phyloP scores from a whole-genome alignment of 2,329 filamentous ascomycete species.

The Hypoxylon sp. region DNA sequence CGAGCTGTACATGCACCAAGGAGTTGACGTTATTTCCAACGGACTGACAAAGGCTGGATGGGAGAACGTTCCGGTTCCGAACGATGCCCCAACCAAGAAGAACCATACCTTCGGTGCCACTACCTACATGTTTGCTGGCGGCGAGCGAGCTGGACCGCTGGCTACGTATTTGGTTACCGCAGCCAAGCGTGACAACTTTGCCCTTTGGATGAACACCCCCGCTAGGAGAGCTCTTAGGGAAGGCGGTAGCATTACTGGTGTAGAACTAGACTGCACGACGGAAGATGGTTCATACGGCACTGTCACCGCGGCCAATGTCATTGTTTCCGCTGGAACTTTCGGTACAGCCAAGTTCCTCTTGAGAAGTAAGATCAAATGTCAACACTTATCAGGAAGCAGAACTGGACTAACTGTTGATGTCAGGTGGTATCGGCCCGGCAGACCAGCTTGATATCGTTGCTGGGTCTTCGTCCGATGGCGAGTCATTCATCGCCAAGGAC shows the following conservation, averaged over 20 bases:
- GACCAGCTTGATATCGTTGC: slow-evolving; percentile 68
- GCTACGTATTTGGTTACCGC: slow-evolving; percentile 76
- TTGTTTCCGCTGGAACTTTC: slow-evolving; percentile 76
- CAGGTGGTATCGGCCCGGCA: slow-evolving; percentile 71
- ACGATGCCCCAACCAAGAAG: slow-evolving; percentile 70
- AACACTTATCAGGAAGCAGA: no score
- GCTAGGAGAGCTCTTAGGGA: slow-evolving; percentile 74
- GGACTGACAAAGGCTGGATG: slow-evolving; percentile 72
- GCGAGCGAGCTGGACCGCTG: slow-evolving; percentile 75
- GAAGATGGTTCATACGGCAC: slow-evolving; percentile 67
- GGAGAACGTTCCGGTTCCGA: slow-evolving; percentile 68
- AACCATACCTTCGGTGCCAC: slow-evolving; percentile 72
- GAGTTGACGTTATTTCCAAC: slow-evolving; percentile 70
- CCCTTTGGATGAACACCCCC: slow-evolving; percentile 73
- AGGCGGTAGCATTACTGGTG: slow-evolving; percentile 71
- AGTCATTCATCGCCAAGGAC: slow-evolving; percentile 61
- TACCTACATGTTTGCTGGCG: slow-evolving; percentile 74
- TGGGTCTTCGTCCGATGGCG: slow-evolving; percentile 59
- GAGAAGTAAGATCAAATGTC: slow-evolving; percentile 58
- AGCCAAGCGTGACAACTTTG: slow-evolving; percentile 71
- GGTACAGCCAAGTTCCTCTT: slow-evolving; percentile 76
- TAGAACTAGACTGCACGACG: slow-evolving; percentile 70
- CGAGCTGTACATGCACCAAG: slow-evolving; percentile 72
- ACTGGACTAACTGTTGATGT: slow-evolving; percentile 20
- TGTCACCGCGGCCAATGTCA: slow-evolving; percentile 73